Conservation (phyloP, 2,329 filamentous ascomycete genomes). For the Amauroascus niger region DNA sequence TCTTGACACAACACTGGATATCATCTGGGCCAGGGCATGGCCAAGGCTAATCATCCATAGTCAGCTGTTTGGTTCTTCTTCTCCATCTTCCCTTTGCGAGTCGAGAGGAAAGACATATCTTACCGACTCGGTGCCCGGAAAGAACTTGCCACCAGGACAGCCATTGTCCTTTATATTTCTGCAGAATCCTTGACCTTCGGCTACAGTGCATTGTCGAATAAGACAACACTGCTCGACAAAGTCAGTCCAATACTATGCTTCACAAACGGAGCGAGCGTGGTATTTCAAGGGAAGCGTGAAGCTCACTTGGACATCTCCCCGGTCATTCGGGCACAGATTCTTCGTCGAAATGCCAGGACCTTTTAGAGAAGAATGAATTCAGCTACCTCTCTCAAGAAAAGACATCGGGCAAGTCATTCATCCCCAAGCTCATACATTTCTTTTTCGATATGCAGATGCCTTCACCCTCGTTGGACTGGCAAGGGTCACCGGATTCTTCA, state of each 20-base stretch:
- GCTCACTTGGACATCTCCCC: conserved; percentile 4
- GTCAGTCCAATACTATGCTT: neutral
- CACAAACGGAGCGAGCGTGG: too few species aligned
- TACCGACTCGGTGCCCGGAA: conserved; percentile 1
- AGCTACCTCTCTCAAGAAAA: neutral
- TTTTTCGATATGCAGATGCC: conserved; percentile 7
- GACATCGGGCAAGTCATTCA: neutral
- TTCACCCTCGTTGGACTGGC: conserved; percentile 1
- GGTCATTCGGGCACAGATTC: conserved; percentile 1
- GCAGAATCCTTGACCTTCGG: conserved; percentile 6
- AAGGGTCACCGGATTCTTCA: neutral
- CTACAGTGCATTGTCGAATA: conserved; percentile 4
- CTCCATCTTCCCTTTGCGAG: too few species aligned
- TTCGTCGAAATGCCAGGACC: conserved; percentile 5
- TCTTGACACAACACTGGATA: conserved; percentile 12
- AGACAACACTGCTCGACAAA: conserved; percentile 4
- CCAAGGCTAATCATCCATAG: neutral
- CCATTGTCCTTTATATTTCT: neutral
- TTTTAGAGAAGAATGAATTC: neutral
- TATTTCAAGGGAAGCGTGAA: neutral
- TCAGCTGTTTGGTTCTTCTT: neutral
- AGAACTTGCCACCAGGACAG: conserved; percentile 7
- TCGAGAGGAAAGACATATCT: neutral
- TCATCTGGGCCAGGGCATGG: conserved; percentile 8
- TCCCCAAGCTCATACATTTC: neutral